Conservation (phyloP, 768 basidiomycete species). For the Plicaturopsis crispa region DNA sequence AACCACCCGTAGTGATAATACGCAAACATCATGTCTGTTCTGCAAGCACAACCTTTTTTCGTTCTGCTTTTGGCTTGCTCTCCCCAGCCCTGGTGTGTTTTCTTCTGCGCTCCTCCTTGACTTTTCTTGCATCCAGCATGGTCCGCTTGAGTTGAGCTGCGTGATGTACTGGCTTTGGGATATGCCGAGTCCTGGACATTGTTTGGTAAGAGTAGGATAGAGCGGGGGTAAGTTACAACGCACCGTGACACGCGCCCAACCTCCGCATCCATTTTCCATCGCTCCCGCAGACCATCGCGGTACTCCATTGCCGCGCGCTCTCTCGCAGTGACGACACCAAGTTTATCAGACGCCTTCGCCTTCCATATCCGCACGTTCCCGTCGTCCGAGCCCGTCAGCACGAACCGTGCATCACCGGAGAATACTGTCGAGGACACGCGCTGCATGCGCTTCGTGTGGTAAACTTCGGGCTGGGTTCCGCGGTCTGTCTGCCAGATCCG, state of each 20-base stretch:
- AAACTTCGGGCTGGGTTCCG: constrained; percentile 80
- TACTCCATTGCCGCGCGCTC: constrained; percentile 93
- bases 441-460: constrained; percentile 99
- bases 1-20: no score
- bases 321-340: constrained; percentile 84
- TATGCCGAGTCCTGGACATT: constrained; percentile 62
- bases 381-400: constrained; percentile 88
- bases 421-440: constrained; percentile 85
- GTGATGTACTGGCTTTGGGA: constrained; percentile 89
- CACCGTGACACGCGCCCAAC: constrained; percentile 79
- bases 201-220: constrained; percentile 4
- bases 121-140: constrained; percentile 83
- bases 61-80: constrained; percentile 84
- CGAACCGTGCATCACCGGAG: constrained; percentile 86
- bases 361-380: constrained; percentile 97
- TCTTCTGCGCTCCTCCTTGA: constrained; percentile 90
- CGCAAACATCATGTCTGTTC: constrained; percentile 84
- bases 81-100: constrained; percentile 84
- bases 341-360: constrained; percentile 83
- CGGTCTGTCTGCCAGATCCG: constrained; percentile 87
- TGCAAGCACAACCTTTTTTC: constrained; percentile 77
- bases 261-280: constrained; percentile 82
- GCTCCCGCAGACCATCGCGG: constrained; percentile 75
- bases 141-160: constrained; percentile 83
- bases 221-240: constrained; percentile 2